Conservation (phyloP, 352 stramenopile genomes). For the Pythium pyrilobum region DNA sequence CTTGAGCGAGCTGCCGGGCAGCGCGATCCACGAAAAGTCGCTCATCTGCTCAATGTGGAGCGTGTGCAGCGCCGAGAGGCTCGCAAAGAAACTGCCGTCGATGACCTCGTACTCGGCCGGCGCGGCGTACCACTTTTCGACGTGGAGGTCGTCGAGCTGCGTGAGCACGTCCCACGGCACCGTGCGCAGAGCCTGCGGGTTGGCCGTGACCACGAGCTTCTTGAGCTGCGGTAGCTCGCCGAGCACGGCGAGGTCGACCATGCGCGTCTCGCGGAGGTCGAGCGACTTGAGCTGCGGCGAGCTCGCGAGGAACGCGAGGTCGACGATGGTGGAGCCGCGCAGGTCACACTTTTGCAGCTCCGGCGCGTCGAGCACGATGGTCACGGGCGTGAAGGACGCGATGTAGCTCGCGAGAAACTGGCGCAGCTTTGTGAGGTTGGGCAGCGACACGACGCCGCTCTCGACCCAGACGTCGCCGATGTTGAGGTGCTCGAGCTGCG, state of each 20-base stretch:
- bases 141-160: constrained; percentile 16
- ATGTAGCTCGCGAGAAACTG: constrained; percentile 18
- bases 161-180: constrained; percentile 8
- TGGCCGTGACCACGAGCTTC: constrained; percentile 18
- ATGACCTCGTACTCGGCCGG: constrained; percentile 21
- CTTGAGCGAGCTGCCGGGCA: constrained; percentile 8
- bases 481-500: constrained; percentile 13
- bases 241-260: constrained; percentile 3
- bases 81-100: constrained; percentile 17
- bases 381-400: constrained; percentile 13
- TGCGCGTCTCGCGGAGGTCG: constrained; percentile 16
- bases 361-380: constrained; percentile 10
- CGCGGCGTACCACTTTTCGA: constrained; percentile 18
- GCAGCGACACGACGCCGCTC: constrained; percentile 11
- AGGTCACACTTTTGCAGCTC: constrained; percentile 19
- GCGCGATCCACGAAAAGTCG: constrained; percentile 19
- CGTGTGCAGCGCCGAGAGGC: constrained; percentile 1
- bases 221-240: constrained; percentile 1
- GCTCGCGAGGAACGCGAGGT: constrained; percentile 10
- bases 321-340: constrained; percentile 6
- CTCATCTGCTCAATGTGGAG: constrained; percentile 23
- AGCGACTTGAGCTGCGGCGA: constrained; percentile 15
- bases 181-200: constrained; percentile 12
- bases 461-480: constrained; percentile 18
- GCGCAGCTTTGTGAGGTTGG: constrained; percentile 9